phyloP scores from a whole-genome alignment of 2,329 filamentous ascomycete species.

The Huntiella bhutanensis region DNA sequence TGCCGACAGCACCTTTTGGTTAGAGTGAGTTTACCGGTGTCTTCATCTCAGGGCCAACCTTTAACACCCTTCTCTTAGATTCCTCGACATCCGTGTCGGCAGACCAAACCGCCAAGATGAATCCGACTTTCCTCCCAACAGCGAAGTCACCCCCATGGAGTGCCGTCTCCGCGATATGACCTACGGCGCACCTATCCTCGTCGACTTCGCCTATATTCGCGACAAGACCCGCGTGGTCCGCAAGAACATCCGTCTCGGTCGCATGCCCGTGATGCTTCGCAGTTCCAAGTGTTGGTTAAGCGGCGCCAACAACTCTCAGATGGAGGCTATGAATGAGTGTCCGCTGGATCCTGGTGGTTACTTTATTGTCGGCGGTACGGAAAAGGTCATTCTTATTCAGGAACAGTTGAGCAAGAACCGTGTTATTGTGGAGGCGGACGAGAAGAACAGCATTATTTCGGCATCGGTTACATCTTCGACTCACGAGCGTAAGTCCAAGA shows the following conservation, averaged over 20 bases:
- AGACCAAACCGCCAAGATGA: slow-evolving; percentile 62
- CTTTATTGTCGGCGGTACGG: slow-evolving; percentile 92
- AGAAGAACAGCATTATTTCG: slow-evolving; percentile 82
- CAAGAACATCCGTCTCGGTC: slow-evolving; percentile 62
- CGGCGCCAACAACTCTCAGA: slow-evolving; percentile 66
- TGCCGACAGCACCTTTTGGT: slow-evolving; percentile 79
- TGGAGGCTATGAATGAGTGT: slow-evolving; percentile 88
- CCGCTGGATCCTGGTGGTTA: slow-evolving; percentile 92
- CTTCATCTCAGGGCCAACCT: background rate
- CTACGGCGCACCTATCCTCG: slow-evolving; percentile 86
- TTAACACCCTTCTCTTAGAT: slow-evolving; percentile 20
- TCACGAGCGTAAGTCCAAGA: slow-evolving; percentile 94
- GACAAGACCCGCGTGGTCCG: slow-evolving; percentile 58
- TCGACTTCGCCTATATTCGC: slow-evolving; percentile 79
- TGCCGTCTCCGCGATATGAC: slow-evolving; percentile 92
- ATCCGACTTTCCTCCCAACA: slow-evolving; percentile 49
- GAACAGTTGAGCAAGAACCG: slow-evolving; percentile 98
- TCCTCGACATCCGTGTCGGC: slow-evolving; percentile 77
- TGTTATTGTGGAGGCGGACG: slow-evolving; percentile 85
- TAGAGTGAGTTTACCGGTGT: slow-evolving; percentile 34
- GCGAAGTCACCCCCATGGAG: slow-evolving; percentile 81
- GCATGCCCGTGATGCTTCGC: slow-evolving; percentile 91
- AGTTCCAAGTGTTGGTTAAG: slow-evolving; percentile 82
- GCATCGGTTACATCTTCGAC: slow-evolving; percentile 96
- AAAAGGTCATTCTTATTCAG: slow-evolving; percentile 96